phyloP scores from a whole-genome alignment of 768 basidiomycete species.

The Phaffia australis region DNA sequence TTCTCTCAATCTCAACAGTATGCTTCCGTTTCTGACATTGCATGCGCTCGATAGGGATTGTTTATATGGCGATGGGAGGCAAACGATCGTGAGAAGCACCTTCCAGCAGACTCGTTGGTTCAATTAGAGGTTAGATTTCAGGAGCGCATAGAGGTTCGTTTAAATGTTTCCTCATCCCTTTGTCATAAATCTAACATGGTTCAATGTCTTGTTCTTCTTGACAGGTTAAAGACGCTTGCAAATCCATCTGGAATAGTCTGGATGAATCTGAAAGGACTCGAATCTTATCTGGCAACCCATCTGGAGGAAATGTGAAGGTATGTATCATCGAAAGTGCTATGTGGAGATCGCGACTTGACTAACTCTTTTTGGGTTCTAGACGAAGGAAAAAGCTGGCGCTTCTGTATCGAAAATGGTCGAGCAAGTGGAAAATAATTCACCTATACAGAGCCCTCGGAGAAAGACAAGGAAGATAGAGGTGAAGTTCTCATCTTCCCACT shows the following conservation, averaged over 20 bases:
- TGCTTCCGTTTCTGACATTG: neutral
- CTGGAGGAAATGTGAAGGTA: neutral
- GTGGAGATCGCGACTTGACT: too few species aligned
- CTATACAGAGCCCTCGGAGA: too few species aligned
- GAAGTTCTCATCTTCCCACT: too few species aligned
- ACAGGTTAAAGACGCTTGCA: neutral
- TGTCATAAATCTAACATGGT: slow-evolving; percentile 47
- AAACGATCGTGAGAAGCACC: slow-evolving; percentile 48
- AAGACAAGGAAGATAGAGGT: too few species aligned
- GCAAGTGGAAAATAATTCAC: too few species aligned
- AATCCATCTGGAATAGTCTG: neutral
- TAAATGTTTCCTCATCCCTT: neutral
- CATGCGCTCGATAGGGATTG: slow-evolving; percentile 37
- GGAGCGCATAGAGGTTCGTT: slow-evolving; percentile 56
- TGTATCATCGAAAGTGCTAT: neutral
- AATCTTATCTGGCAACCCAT: too few species aligned
- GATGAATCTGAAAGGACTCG: neutral
- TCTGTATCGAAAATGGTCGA: too few species aligned
- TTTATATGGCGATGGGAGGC: slow-evolving; percentile 84
- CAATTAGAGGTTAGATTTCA: slow-evolving; percentile 51
- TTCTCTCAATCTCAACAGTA: neutral
- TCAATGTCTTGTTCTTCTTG: neutral
- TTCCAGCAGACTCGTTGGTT: slow-evolving; percentile 57
- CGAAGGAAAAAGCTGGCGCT: too few species aligned
- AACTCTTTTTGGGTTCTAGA: too few species aligned